A percentile compares a stretch with the other conserved stretches of the same genome.
Conservation (phyloP, 192 early-diverging fungal genomes). For the Dissophora ornata region DNA sequence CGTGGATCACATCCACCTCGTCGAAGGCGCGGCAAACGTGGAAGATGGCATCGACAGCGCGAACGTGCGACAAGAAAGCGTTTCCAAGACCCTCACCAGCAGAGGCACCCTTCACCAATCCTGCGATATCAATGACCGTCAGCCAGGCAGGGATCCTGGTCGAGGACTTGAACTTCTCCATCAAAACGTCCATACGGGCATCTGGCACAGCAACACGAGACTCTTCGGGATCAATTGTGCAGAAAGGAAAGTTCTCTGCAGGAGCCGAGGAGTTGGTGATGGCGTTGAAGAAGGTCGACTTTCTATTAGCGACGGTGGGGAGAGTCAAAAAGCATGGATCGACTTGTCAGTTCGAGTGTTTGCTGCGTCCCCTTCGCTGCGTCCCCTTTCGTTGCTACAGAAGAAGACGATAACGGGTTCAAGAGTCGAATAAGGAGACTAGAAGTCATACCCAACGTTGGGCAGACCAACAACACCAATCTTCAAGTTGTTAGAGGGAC, state of each 20-base stretch:
- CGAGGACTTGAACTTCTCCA: slow-evolving; percentile 71
- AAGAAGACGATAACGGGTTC: no score
- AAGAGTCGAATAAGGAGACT: background rate
- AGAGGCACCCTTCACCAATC: slow-evolving; percentile 92
- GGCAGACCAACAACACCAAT: slow-evolving; percentile 97
- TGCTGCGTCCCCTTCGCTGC: background rate
- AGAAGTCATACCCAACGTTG: slow-evolving; percentile 80
- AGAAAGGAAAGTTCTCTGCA: slow-evolving; percentile 98
- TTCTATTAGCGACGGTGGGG: slow-evolving; percentile 54
- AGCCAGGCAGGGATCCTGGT: slow-evolving; percentile 82
- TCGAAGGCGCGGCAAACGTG: slow-evolving; percentile 92
- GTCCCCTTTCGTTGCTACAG: no score
- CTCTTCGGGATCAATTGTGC: slow-evolving; percentile 94
- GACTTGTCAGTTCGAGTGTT: no score
- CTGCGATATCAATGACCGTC: slow-evolving; percentile 97
- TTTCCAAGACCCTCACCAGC: slow-evolving; percentile 88
- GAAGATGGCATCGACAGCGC: slow-evolving; percentile 86
- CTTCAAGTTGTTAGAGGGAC: slow-evolving; percentile 90
- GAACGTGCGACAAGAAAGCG: slow-evolving; percentile 94
- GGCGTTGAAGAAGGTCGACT: slow-evolving; percentile 90
- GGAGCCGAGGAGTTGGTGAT: slow-evolving; percentile 75
- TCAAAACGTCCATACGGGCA: slow-evolving; percentile 78
- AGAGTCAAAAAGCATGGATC: slow-evolving; percentile 10
- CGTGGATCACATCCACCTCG: slow-evolving; percentile 94
- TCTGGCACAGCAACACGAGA: slow-evolving; percentile 94